phyloP scores from a whole-genome alignment of 192 early-diverging fungal genomes.

The Podila clonocystis region DNA sequence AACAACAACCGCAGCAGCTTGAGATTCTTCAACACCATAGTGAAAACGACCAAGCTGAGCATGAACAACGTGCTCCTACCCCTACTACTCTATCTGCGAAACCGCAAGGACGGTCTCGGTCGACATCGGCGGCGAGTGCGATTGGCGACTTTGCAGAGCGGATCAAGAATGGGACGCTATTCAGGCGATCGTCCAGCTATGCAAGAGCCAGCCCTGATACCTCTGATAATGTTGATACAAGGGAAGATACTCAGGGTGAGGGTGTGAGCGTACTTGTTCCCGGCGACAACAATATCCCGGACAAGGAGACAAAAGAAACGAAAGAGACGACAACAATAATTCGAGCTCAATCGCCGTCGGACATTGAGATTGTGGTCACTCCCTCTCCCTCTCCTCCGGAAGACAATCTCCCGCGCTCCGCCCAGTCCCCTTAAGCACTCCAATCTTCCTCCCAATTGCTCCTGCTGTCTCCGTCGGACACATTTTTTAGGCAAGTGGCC shows the following conservation, averaged over 20 bases:
- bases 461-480: no score
- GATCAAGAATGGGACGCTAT: constrained; percentile 33
- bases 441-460: no score
- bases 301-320: background rate
- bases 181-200: constrained; percentile 13
- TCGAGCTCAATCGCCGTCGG: background rate
- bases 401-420: constrained; percentile 35
- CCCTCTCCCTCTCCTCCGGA: constrained; percentile 4
- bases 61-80: constrained; percentile 1
- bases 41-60: constrained; percentile 1
- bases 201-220: background rate
- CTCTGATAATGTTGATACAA: background rate
- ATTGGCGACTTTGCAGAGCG: constrained; percentile 42
- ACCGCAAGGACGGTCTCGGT: constrained; percentile 18
- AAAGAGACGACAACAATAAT: background rate
- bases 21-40: background rate
- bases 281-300: background rate
- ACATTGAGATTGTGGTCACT: constrained; percentile 26
- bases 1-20: constrained; percentile 13
- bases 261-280: background rate
- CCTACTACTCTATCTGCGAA: background rate
- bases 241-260: background rate
- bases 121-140: constrained; percentile 35
- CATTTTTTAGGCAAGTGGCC: background rate
- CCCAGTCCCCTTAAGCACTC: background rate